Conservation (phyloP, 345 rosid species). For the Syzygium jambos region DNA sequence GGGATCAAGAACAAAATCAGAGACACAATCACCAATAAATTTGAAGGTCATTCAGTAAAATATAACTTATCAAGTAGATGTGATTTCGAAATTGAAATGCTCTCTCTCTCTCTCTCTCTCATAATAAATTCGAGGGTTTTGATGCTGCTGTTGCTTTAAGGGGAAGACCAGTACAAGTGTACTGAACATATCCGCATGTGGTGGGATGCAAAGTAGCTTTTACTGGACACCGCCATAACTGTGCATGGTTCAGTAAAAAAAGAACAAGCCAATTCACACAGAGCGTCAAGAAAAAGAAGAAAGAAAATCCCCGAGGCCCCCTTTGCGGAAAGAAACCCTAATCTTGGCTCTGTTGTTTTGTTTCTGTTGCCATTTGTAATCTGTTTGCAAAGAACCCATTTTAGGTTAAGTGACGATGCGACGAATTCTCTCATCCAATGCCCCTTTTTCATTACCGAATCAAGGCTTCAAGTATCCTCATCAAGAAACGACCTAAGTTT, state of each 20-base stretch:
- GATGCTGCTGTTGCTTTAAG: not conserved
- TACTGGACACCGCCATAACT: not conserved
- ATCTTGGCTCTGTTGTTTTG: not conserved
- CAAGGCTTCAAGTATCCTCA: not conserved
- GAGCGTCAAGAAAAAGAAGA: not conserved
- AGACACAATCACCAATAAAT: not conserved
- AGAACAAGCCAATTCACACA: not conserved
- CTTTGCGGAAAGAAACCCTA: not conserved
- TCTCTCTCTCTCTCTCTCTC: not conserved
- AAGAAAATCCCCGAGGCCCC: not conserved
- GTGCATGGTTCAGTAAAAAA: not conserved
- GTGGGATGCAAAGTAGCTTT: not conserved
- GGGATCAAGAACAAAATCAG: not conserved
- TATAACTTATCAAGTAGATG: not conserved
- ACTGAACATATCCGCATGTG: not conserved
- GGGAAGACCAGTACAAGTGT: not conserved
- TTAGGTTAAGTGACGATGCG: not conserved
- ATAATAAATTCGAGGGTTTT: not conserved
- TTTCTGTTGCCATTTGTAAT: not conserved
- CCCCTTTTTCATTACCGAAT: not conserved
- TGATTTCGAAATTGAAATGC: not conserved
- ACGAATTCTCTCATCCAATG: not conserved
- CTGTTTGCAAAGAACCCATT: not conserved
- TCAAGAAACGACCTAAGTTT: not conserved
- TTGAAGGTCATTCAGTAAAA: not conserved